These are phyloP conservation scores for Teunomyces pallodes DNA, from an alignment of 805 yeast genomes.

Conservation along the genomic window DNA sequence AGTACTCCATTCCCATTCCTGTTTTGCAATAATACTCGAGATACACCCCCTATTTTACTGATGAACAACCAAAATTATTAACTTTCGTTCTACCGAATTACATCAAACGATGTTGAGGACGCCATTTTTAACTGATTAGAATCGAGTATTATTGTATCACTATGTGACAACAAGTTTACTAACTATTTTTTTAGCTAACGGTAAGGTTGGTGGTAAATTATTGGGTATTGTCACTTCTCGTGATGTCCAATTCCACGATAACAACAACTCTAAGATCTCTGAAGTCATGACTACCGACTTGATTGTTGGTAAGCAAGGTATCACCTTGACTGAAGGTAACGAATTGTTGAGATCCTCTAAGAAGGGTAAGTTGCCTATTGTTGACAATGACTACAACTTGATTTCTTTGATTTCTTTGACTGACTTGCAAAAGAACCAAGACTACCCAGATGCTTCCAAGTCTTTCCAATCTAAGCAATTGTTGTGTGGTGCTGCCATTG, in stretches of 20 bases:
- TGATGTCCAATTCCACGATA: constrained; percentile 93
- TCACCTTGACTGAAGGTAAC: constrained; percentile 82
- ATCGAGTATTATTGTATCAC: neutral
- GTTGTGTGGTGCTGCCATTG: constrained; percentile 98
- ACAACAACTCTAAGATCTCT: constrained; percentile 56
- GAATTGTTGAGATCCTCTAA: constrained; percentile 86
- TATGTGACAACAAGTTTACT: constrained; percentile 18
- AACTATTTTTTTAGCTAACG: constrained; percentile 59
- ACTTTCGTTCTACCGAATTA: constrained; percentile 99
- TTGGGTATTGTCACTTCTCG: constrained; percentile 96
- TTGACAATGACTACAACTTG: constrained; percentile 72
- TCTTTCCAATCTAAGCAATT: constrained; percentile 90
- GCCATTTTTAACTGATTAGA: constrained; percentile 28
- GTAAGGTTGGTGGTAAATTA: constrained; percentile 83
- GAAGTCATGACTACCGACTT: constrained; percentile 89
- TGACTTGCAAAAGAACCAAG: constrained; percentile 93
- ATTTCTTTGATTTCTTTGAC: constrained; percentile 91
- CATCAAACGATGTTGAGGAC: constrained; percentile 98
- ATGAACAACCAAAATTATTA: constrained; percentile 57
- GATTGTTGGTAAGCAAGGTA: constrained; percentile 79
- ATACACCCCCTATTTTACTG: constrained; percentile 31
- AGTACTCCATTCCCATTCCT: constrained; percentile 40
- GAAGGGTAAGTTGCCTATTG: constrained; percentile 96
- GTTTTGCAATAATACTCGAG: neutral
- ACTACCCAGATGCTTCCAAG: constrained; percentile 93